Base-by-base conservation (phyloP, 345 rosid genomes). In the Garcia nutans region DNA sequence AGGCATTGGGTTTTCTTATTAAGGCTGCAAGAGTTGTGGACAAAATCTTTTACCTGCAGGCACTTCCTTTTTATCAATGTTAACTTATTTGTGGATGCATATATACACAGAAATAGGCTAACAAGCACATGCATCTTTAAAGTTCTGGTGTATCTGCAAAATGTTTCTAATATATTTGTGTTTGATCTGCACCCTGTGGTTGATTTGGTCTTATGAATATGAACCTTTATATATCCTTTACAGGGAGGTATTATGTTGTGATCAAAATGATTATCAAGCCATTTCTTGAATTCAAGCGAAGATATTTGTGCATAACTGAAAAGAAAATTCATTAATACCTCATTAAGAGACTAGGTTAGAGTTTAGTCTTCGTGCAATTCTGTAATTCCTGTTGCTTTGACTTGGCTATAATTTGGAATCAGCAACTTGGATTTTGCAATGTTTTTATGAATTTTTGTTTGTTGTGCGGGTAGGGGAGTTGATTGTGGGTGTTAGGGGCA, bases 31-130 rank as follows among this genome's bases (percentile, higher is more conserved):
- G 79, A 83, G 44, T 91, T 58, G 82, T 92, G 73, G 97, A 95
- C 71, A 96, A 95, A 60, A 91, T 91, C 68, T 95, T 92, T 74
- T 81, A 86, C 80, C 84, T 81, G 78, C 99, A 93, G 99, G 99
- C 90, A 2, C 31, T 41, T 26, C 17, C 6, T 33, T 42, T 33
- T 19, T 19, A 10, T 26, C 57, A 23, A 20, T 45, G 19, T 26
- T 22, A 50, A 45, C 3, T 52, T 60, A 64, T 69, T 55, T 68
- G 45, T 66, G 57, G 77, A 74, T 70, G 37, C 13, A 28, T 28
- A 69, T 19, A 28, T 9, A 42, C 58, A 42, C 37, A 41, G 57
- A 55, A 41, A 55, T 55, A 44, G 57, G 66, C 57, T 44, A 23
- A 15, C 65, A 24, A n/a, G 56, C 45, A 28, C 12, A 23, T 54